A percentile compares a stretch with the other conserved stretches of the same genome.
Evolutionary conservation across 2,329 filamentous ascomycete genomes (phyloP).

Genomic region (Claviceps cyperi): DNA sequence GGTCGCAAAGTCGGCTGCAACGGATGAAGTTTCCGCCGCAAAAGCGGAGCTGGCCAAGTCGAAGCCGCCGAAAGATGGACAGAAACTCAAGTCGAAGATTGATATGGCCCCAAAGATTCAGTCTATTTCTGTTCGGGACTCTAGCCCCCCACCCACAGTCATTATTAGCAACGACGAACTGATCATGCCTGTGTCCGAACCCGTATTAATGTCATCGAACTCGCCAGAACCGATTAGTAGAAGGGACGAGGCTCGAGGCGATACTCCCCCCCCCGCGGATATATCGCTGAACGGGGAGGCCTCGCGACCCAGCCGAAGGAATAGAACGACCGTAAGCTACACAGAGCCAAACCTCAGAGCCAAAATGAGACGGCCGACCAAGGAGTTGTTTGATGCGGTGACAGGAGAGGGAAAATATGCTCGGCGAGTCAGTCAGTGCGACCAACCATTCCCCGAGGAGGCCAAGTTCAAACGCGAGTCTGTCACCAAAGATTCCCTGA

Average conservation of each 20-base stretch:
- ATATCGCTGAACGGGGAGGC: conserved; percentile 41
- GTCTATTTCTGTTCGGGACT: conserved; percentile 7
- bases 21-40: conserved; percentile 23
- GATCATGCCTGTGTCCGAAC: conserved; percentile 20
- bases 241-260: conserved; percentile 23
- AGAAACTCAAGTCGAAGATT: conserved; percentile 16
- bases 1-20: conserved; percentile 16
- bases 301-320: conserved; percentile 51
- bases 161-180: conserved; percentile 10
- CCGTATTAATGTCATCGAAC: conserved; percentile 29
- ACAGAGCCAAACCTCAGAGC: conserved; percentile 67
- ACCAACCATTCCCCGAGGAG: conserved; percentile 13
- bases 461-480: conserved; percentile 21
- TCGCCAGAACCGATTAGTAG: conserved; percentile 32
- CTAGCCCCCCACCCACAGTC: conserved; percentile 7
- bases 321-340: conserved; percentile 58
- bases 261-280: conserved; percentile 46
- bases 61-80: conserved; percentile 13
- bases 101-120: conserved; percentile 11
- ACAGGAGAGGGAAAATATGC: conserved; percentile 44
- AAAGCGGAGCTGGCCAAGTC: conserved; percentile 23
- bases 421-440: conserved; percentile 25
- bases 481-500: conserved; percentile 16
- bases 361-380: conserved; percentile 72
- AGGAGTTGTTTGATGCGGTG: conserved; percentile 62